Evolutionary conservation across 2,329 filamentous ascomycete genomes (phyloP).

Genomic region (Clonostachys sp.): DNA sequence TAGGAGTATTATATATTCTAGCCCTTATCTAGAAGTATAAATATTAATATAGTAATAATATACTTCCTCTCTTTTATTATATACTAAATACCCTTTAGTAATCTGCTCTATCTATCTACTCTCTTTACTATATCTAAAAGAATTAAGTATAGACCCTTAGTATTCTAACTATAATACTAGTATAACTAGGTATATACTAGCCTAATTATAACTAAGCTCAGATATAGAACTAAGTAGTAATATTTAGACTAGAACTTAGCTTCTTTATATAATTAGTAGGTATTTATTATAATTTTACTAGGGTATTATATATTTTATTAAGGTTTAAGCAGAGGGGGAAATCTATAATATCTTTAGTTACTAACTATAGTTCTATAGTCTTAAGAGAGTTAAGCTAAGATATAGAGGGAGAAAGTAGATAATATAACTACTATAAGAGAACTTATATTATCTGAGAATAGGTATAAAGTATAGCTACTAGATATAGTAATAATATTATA

Average conservation of each 20-base stretch:
- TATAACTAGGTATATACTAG: too few species aligned
- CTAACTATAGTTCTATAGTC: not conserved
- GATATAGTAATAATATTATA: too few species aligned
- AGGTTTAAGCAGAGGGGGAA: too few species aligned
- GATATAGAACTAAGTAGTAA: too few species aligned
- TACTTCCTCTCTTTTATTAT: not conserved
- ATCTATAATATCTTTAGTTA: not conserved
- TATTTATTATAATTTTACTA: not conserved
- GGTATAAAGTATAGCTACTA: too few species aligned
- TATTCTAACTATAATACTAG: not conserved
- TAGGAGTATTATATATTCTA: not conserved
- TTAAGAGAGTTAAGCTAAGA: not conserved
- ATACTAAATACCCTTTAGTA: not conserved
- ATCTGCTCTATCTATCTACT: not conserved
- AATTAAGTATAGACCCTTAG: not conserved
- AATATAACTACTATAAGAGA: too few species aligned
- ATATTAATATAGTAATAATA: not conserved
- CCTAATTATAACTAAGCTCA: too few species aligned
- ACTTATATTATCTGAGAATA: too few species aligned
- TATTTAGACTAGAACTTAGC: too few species aligned
- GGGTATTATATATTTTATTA: not conserved
- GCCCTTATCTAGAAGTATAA: not conserved
- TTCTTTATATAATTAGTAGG: too few species aligned
- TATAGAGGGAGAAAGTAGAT: too few species aligned
- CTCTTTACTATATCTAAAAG: not conserved